Evolutionary conservation across 2,329 filamentous ascomycete species (phyloP).

Genomic region (Monilinia laxa): DNA sequence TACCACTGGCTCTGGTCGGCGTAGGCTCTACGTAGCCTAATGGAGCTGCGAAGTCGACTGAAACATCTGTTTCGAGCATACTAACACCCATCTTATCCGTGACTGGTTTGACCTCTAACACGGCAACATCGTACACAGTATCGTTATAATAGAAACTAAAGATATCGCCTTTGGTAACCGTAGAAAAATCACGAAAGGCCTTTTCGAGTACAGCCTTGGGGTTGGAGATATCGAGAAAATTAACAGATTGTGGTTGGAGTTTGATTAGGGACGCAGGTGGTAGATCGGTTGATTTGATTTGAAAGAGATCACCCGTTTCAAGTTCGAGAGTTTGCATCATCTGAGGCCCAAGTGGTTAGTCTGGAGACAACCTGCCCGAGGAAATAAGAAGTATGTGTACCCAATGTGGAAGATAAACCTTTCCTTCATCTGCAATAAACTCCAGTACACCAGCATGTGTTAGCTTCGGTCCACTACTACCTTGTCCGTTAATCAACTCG

Average conservation of each 20-base stretch:
- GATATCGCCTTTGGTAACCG: slow-evolving; percentile 86
- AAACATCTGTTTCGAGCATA: slow-evolving; percentile 94
- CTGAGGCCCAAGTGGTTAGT: slow-evolving; percentile 46
- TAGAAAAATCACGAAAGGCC: slow-evolving; percentile 93
- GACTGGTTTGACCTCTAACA: slow-evolving; percentile 88
- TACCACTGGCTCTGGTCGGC: slow-evolving; percentile 48
- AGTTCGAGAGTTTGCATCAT: slow-evolving; percentile 91
- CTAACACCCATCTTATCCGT: slow-evolving; percentile 82
- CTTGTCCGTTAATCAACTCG: slow-evolving; percentile 87
- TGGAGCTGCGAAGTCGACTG: slow-evolving; percentile 92
- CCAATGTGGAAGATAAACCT: slow-evolving; percentile 95
- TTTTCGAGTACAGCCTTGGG: slow-evolving; percentile 97
- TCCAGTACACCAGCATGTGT: slow-evolving; percentile 95
- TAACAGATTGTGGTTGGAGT: slow-evolving; percentile 87
- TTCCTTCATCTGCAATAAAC: slow-evolving; percentile 95
- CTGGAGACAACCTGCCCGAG: background rate
- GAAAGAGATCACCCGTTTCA: slow-evolving; percentile 89
- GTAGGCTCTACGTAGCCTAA: slow-evolving; percentile 92
- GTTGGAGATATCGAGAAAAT: slow-evolving; percentile 95
- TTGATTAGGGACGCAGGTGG: slow-evolving; percentile 92
- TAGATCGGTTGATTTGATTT: slow-evolving; percentile 92
- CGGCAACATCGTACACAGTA: slow-evolving; percentile 86
- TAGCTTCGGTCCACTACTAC: slow-evolving; percentile 59
- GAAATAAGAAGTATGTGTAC: slow-evolving; percentile 48
- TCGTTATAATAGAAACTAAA: slow-evolving; percentile 99